A percentile compares a stretch with the other conserved stretches of the same genome.
Evolutionary conservation across 2,329 filamentous ascomycete species (phyloP).

Genomic region (Ceratocystis eucalypticola): DNA sequence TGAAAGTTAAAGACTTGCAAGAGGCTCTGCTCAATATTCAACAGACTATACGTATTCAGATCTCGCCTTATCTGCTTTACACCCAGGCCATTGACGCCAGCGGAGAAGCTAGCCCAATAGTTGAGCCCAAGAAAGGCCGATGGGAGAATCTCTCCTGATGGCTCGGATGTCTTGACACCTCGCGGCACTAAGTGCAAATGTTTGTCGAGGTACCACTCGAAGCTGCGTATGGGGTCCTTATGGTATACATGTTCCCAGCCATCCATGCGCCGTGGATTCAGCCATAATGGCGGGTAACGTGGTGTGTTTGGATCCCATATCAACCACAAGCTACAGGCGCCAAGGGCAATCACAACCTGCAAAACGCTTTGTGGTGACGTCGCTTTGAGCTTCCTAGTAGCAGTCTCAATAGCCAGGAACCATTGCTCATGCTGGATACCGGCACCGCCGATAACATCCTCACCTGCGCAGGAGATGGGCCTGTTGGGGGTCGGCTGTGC

Average conservation of each 20-base stretch:
- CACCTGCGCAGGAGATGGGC: background rate
- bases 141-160: slow-evolving; percentile 1
- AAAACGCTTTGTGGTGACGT: background rate
- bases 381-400: background rate
- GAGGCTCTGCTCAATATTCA: slow-evolving; percentile 9
- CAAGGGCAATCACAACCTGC: slow-evolving; percentile 1
- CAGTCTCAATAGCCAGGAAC: background rate
- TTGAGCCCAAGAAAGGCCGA: slow-evolving; percentile 1
- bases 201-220: slow-evolving; percentile 5
- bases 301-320: background rate
- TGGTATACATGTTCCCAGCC: background rate
- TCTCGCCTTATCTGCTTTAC: background rate
- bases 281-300: background rate
- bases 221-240: background rate
- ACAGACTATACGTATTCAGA: background rate
- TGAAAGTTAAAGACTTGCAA: slow-evolving; percentile 5
- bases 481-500: no score
- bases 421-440: background rate
- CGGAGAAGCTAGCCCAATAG: background rate
- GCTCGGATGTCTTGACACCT: background rate
- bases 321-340: slow-evolving; percentile 1
- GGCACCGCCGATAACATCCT: background rate
- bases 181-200: slow-evolving; percentile 1
- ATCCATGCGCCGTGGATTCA: background rate
- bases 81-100: background rate